Percentiles rank a stretch among this genome's conserved stretches.
These are phyloP conservation scores for Scutellaria barbata DNA, from an alignment of 257 asterid genomes.

Conservation along the genomic window DNA sequence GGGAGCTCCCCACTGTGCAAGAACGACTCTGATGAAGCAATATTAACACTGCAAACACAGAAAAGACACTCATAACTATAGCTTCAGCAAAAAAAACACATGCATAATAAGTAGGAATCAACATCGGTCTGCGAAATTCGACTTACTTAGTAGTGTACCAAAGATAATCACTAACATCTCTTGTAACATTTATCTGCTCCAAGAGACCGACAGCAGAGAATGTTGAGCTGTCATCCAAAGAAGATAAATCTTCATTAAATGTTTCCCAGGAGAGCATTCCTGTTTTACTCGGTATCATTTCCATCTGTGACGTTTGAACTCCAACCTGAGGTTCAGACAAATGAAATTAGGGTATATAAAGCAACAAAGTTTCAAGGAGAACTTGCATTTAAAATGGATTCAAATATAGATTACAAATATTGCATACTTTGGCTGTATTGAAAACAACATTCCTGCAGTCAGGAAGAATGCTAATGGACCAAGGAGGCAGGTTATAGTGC, in stretches of 20 bases:
- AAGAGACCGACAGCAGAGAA: conserved; percentile 74
- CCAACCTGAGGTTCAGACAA: conserved; percentile 63
- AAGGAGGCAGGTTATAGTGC: conserved; percentile 83
- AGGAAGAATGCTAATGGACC: conserved; percentile 97
- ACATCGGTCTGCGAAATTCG: neutral
- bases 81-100: neutral
- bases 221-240: conserved; percentile 68
- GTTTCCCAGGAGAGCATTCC: conserved; percentile 83
- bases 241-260: conserved; percentile 75
- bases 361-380: neutral
- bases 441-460: conserved; percentile 90
- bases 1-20: conserved; percentile 77
- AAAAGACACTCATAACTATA: neutral
- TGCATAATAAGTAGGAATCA: neutral
- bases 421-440: conserved; percentile 89
- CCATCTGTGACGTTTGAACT: conserved; percentile 86
- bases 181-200: conserved; percentile 94
- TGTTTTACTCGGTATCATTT: conserved; percentile 65
- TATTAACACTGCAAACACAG: conserved; percentile 60
- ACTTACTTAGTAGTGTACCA: conserved; percentile 85
- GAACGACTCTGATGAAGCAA: conserved; percentile 80
- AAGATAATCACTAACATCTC: conserved; percentile 84
- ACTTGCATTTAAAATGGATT: conserved; percentile 12
- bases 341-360: conserved; percentile 9
- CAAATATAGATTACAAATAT: neutral